A percentile compares a stretch with the other conserved stretches of the same genome.
These are phyloP conservation scores for Candolleomyces aberdarensis DNA, from an alignment of 768 basidiomycete genomes.

Conservation along the genomic window DNA sequence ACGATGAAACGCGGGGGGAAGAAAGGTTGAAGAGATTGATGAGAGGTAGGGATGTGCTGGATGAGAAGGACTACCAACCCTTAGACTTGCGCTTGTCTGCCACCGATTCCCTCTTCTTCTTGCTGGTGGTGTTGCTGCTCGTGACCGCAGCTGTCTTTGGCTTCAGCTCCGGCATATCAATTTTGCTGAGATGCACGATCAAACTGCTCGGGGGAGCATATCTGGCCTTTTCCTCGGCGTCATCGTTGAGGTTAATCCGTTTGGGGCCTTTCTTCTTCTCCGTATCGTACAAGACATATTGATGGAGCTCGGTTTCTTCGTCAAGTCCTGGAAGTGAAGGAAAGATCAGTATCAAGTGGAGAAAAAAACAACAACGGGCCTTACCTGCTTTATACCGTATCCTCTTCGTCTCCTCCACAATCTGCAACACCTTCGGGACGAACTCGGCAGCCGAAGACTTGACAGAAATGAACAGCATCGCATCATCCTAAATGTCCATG, in stretches of 20 bases:
- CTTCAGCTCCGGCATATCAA: constrained; percentile 80
- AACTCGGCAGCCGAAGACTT: constrained; percentile 58
- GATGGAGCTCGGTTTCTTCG: constrained; percentile 63
- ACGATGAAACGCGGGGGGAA: not conserved
- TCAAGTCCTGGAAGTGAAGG: constrained; percentile 29
- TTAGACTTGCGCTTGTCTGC: constrained; percentile 22
- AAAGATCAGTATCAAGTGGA: not conserved
- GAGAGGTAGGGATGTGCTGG: constrained; percentile 11
- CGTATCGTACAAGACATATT: constrained; percentile 75
- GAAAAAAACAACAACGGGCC: constrained; percentile 7
- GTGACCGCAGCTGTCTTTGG: constrained; percentile 35
- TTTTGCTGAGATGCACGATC: constrained; percentile 78
- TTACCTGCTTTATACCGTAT: constrained; percentile 70
- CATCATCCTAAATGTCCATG: constrained; percentile 53
- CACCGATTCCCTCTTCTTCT: not conserved
- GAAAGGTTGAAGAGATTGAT: constrained; percentile 3
- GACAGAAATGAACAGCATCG: constrained; percentile 76
- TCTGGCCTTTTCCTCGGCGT: constrained; percentile 38
- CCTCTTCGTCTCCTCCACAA: constrained; percentile 80
- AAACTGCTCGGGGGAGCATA: constrained; percentile 71
- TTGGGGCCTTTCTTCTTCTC: constrained; percentile 50
- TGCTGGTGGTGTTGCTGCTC: not conserved
- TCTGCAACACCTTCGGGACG: constrained; percentile 76
- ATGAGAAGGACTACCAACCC: constrained; percentile 44
- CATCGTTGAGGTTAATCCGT: constrained; percentile 69